Evolutionary conservation across 805 yeast species (phyloP), one percentile per base, ranked within the genome.

Genomic region (Candida adriatica): DNA sequence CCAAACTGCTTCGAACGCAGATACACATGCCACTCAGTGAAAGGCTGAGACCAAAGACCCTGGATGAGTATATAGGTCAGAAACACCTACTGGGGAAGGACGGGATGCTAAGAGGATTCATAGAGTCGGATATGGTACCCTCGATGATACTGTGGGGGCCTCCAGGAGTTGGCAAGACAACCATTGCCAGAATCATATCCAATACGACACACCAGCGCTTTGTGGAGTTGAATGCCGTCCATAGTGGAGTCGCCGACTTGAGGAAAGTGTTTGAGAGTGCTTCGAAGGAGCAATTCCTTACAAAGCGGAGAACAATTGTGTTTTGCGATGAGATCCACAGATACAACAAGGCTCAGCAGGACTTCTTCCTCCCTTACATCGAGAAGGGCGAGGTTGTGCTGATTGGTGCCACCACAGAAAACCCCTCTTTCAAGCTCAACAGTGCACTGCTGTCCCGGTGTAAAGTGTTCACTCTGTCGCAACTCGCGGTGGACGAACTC

Each of bases 381-480:
- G 99, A 92, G 53, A 62, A 72, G 18, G 97, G 97, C 3, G 75
- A 75, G 32, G 74, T 88, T 26, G 74, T 77, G 2, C 65, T 92
- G 26, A 75, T 90, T 31, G 98, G 98, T 5, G 96, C 97, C n/a
- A 92, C 98, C 0, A 88, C 97, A 0, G 98, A 92, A 52, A 92
- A 92, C 51, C 96, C 96, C 4, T 75, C 82, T 29, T 79, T 81
- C 46, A 79, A 85, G 46, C 58, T 92, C 25, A 77, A 87, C 38
- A 73, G 80, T 33, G 96, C 97, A 0, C 61, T 92, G 20, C 53
- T 86, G 17, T 84, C 95, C 6, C 61, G 99, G 35, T 84, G 95
- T 49, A 79, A 87, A 36, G 75, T 86, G 0, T 82, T 87, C 51
- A 77, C 77, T 6, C 61, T 92, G 39, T 63, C 71, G 27, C 68